Evolutionary conservation across 2,329 filamentous ascomycete species (phyloP).

Genomic region (Arthrobotrys musiformis): DNA sequence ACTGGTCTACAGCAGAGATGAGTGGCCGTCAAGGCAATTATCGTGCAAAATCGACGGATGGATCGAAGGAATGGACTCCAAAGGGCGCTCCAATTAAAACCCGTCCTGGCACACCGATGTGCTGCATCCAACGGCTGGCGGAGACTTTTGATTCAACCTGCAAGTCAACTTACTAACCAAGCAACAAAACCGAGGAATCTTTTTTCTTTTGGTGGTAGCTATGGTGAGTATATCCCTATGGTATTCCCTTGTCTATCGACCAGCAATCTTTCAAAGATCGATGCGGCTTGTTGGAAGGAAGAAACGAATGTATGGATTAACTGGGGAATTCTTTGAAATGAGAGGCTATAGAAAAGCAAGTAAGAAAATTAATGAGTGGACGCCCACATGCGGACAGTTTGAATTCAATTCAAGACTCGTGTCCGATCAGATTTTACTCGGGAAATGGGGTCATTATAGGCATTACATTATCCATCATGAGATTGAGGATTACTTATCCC

Average conservation of each 20-base stretch:
- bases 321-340: slow-evolving; percentile 9
- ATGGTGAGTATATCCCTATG: background rate
- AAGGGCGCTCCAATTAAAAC: slow-evolving; percentile 19
- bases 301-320: slow-evolving; percentile 17
- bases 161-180: background rate
- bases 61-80: slow-evolving; percentile 23
- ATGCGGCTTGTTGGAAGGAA: slow-evolving; percentile 9
- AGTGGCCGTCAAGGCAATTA: slow-evolving; percentile 10
- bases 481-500: background rate
- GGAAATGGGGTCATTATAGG: slow-evolving; percentile 46
- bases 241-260: slow-evolving; percentile 1
- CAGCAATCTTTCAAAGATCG: slow-evolving; percentile 24
- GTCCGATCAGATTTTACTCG: background rate
- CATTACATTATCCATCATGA: slow-evolving; percentile 20
- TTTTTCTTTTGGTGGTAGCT: background rate
- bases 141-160: slow-evolving; percentile 21
- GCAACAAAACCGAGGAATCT: slow-evolving; percentile 11
- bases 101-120: slow-evolving; percentile 1
- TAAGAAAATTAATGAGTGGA: background rate
- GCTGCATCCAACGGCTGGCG: slow-evolving; percentile 19
- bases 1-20: too few relatives aligned
- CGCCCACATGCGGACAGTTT: slow-evolving; percentile 19
- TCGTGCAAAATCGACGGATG: background rate
- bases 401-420: slow-evolving; percentile 5
- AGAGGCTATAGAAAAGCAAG: too few relatives aligned